phyloP scores from a whole-genome alignment of 2,329 filamentous ascomycete genomes.

The Alternaria panax region DNA sequence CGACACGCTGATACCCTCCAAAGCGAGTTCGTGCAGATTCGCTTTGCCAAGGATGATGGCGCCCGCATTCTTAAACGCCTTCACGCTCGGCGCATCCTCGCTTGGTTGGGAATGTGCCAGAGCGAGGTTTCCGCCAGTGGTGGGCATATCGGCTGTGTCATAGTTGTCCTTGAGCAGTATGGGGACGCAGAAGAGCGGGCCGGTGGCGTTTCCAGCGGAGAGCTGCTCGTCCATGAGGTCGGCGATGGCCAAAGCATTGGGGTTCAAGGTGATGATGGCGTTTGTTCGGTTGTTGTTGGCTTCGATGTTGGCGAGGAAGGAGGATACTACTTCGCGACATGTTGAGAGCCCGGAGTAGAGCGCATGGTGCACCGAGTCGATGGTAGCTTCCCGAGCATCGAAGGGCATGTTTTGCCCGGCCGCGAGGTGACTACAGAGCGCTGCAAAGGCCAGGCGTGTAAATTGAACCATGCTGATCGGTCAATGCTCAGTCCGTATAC shows the following conservation, averaged over 20 bases:
- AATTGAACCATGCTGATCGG: slow-evolving; percentile 15
- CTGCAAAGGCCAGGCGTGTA: neutral
- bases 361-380: slow-evolving; percentile 63
- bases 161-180: slow-evolving; percentile 71
- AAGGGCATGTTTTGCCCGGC: slow-evolving; percentile 49
- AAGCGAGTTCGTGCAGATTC: slow-evolving; percentile 68
- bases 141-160: slow-evolving; percentile 63
- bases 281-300: slow-evolving; percentile 65
- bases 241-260: slow-evolving; percentile 57
- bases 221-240: slow-evolving; percentile 59
- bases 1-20: slow-evolving; percentile 69
- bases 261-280: slow-evolving; percentile 63
- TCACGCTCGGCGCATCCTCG: slow-evolving; percentile 60
- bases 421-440: slow-evolving; percentile 17
- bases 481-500: neutral
- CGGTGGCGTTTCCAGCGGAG: slow-evolving; percentile 58
- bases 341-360: slow-evolving; percentile 62
- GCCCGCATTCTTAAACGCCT: slow-evolving; percentile 58
- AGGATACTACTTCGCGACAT: slow-evolving; percentile 62
- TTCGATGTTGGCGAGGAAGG: slow-evolving; percentile 66
- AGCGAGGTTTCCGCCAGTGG: slow-evolving; percentile 63
- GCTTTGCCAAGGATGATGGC: slow-evolving; percentile 65
- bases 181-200: slow-evolving; percentile 67
- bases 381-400: slow-evolving; percentile 65
- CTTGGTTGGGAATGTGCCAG: slow-evolving; percentile 58